Conservation (phyloP, 768 basidiomycete species). For the Termitomyces bulborhizus region DNA sequence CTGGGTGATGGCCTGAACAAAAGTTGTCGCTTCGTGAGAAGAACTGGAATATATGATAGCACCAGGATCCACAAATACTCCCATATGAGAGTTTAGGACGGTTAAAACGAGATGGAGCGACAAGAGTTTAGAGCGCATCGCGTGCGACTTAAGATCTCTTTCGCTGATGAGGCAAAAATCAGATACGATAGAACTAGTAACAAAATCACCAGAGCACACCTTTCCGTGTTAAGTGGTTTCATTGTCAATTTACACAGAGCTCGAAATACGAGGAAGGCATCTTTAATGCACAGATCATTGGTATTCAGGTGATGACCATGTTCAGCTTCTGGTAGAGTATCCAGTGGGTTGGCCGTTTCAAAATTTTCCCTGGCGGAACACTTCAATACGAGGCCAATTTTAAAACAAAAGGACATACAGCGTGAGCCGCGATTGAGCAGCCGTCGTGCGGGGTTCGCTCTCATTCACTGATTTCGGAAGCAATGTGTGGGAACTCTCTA, state of each 20-base stretch:
- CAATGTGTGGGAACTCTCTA: conserved; percentile 5
- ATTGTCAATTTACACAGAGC: conserved; percentile 97
- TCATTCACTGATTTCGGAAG: conserved; percentile 6
- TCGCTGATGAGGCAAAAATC: conserved; percentile 45
- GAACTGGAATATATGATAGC: conserved; percentile 92
- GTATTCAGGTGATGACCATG: conserved; percentile 48
- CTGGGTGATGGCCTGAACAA: conserved; percentile 92
- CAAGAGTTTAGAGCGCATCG: conserved; percentile 94
- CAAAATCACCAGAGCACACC: conserved; percentile 39
- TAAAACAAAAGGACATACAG: conserved; percentile 10
- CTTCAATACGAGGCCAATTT: neutral
- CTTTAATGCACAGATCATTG: conserved; percentile 93
- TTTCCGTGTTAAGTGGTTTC: conserved; percentile 93
- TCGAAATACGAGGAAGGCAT: conserved; percentile 96
- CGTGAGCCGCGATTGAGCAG: conserved; percentile 5
- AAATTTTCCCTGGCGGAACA: conserved; percentile 25
- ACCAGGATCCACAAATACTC: conserved; percentile 79
- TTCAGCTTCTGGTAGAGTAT: conserved; percentile 26
- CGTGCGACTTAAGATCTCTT: conserved; percentile 92
- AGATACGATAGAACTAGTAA: neutral
- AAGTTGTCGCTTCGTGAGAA: conserved; percentile 79
- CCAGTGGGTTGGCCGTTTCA: conserved; percentile 27
- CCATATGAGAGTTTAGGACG: conserved; percentile 87
- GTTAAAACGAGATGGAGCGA: conserved; percentile 92
- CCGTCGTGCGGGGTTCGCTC: neutral